phyloP scores from a whole-genome alignment of 164 flowering plant species.

The Santalum album region DNA sequence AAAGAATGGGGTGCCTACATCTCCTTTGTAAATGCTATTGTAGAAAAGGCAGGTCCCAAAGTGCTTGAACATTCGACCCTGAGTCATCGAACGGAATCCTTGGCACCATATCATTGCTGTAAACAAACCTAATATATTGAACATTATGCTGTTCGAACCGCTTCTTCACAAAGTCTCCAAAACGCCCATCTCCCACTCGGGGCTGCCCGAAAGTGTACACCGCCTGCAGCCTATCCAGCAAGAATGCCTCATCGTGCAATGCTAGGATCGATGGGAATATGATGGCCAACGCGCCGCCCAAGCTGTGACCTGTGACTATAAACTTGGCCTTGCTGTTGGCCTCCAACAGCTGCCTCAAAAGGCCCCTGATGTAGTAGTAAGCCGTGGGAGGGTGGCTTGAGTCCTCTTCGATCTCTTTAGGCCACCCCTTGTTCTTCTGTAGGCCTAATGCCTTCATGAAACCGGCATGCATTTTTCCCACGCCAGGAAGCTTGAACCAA shows the following conservation, averaged over 20 bases:
- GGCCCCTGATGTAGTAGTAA: neutral
- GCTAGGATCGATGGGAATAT: neutral
- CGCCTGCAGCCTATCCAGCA: constrained; percentile 1
- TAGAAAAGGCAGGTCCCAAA: neutral
- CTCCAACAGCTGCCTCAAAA: neutral
- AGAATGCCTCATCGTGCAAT: neutral
- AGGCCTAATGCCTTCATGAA: constrained; percentile 1
- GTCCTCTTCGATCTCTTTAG: neutral
- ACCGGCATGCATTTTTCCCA: constrained; percentile 2
- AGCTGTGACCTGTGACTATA: constrained; percentile 2
- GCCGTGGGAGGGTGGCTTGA: neutral
- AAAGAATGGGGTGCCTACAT: neutral
- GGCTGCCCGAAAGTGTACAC: constrained; percentile 6
- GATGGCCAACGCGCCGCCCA: constrained; percentile 1
- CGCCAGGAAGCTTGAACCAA: neutral
- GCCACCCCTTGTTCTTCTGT: neutral
- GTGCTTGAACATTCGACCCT: neutral
- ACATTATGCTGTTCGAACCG: neutral
- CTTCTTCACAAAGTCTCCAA: neutral
- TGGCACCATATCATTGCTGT: constrained; percentile 1
- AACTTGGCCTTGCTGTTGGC: neutral
- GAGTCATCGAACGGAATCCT: neutral
- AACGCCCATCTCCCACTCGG: neutral
- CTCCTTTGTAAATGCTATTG: neutral
- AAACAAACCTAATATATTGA: neutral